Evolutionary conservation across 75 land plant genomes (phyloP).

Genomic region (Pseudotsuga menziesii): DNA sequence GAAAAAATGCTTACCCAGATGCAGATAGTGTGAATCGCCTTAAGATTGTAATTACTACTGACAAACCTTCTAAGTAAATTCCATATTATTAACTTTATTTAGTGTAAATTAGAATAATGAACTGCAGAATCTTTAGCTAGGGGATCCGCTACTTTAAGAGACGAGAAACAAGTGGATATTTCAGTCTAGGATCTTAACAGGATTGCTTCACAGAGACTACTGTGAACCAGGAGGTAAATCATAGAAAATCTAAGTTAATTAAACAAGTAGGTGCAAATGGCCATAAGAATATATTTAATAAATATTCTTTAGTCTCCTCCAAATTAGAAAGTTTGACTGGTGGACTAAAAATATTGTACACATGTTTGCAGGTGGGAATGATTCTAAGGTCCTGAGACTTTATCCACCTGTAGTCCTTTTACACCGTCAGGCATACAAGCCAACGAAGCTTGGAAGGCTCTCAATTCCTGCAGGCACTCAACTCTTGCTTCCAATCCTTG

Average conservation of each 20-base stretch:
- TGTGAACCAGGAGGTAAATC: too few species aligned
- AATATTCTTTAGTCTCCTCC: background rate
- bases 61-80: background rate
- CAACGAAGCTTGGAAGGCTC: slow-evolving; percentile 31
- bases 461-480: slow-evolving; percentile 45
- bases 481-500: slow-evolving; percentile 30
- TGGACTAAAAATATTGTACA: background rate
- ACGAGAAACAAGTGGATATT: background rate
- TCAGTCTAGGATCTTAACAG: background rate
- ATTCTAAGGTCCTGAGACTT: slow-evolving; percentile 52
- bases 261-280: too few species aligned
- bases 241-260: too few species aligned
- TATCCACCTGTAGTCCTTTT: slow-evolving; percentile 43
- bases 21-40: slow-evolving; percentile 33
- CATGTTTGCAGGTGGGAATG: slow-evolving; percentile 45
- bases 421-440: slow-evolving; percentile 21
- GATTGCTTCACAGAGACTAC: background rate
- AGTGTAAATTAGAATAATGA: background rate
- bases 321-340: background rate
- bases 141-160: background rate
- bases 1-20: slow-evolving; percentile 9
- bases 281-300: background rate
- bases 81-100: background rate
- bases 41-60: slow-evolving; percentile 34
- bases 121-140: background rate